Conservation (phyloP, 306 rosid species). For the Vachellia collinsii region DNA sequence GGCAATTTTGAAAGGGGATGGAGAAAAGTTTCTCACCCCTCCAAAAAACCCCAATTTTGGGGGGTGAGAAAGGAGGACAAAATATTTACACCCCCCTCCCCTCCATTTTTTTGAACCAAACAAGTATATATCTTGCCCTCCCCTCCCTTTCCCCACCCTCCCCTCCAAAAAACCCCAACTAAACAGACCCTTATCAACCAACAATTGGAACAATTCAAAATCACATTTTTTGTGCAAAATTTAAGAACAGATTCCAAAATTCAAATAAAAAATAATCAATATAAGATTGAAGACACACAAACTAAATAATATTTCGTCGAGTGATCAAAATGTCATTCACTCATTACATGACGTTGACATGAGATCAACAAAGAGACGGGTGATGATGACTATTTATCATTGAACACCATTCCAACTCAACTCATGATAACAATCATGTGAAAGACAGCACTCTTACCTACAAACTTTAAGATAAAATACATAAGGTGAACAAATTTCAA, state of each 20-base stretch:
- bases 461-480: conserved; percentile 24
- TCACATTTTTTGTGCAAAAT: neutral
- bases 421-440: neutral
- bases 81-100: too few relatives aligned
- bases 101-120: too few relatives aligned
- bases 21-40: too few relatives aligned
- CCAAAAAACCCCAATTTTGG: too few relatives aligned
- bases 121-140: too few relatives aligned
- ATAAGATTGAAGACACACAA: neutral
- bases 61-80: too few relatives aligned
- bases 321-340: neutral
- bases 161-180: too few relatives aligned
- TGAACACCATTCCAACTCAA: neutral
- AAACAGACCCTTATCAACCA: too few relatives aligned
- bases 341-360: neutral
- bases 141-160: too few relatives aligned
- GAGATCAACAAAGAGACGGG: neutral
- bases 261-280: neutral
- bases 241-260: neutral
- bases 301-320: neutral
- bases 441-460: neutral
- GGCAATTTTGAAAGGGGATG: too few relatives aligned
- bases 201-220: conserved; percentile 11
- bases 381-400: neutral
- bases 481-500: neutral